Evolutionary conservation across 2,329 filamentous ascomycete species (phyloP), one percentile per base, ranked within the genome.

Genomic region (Alternaria brassicicola): DNA sequence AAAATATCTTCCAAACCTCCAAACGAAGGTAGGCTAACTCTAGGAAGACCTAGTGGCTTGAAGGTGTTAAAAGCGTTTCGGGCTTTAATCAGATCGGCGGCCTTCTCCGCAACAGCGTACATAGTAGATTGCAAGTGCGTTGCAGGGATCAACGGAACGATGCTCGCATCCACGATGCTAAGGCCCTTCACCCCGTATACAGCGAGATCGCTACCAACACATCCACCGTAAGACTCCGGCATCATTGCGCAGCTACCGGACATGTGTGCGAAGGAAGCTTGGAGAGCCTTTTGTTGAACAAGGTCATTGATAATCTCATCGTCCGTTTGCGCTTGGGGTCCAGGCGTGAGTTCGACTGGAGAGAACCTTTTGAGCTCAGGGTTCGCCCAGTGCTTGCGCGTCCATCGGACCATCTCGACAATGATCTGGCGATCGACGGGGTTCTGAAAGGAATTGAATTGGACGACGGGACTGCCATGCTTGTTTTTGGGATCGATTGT

Each of bases 361-460:
- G 57, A 61, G 23, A 78, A 70, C 19, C 67, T 63, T 3, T 64
- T 54, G 41, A 81, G 72, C 6, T 73, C 64, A 3, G 68, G 62
- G 1, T 66, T 65, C 12, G 68, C 66, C 66, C 73, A 75, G 56
- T 77, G 77, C 21, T 61, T 52, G 5, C 78, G 68, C 23, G 76
- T 77, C 62, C 68, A 76, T 17, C 75, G 66, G 1, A 79, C 61
- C 47, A 76, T 71, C 33, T 74, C 73, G 0, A 72, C 65, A 0
- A 79, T 47, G 25, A 79, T 65, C n/a, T 67, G 62, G 6, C 67
- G 60, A 53, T 81, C 79, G 10, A 76, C 58, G 0, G 76, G 77
- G 56, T 79, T 77, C 28, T 71, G 63, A 19, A 68, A 71, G 2
- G 76, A 68, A 51, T 73, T 73, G 57, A 67, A 77, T 33, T 76